Evolutionary conservation across 306 rosid genomes (phyloP), one percentile per base, ranked within the genome.

Genomic region (Prunus armeniaca): DNA sequence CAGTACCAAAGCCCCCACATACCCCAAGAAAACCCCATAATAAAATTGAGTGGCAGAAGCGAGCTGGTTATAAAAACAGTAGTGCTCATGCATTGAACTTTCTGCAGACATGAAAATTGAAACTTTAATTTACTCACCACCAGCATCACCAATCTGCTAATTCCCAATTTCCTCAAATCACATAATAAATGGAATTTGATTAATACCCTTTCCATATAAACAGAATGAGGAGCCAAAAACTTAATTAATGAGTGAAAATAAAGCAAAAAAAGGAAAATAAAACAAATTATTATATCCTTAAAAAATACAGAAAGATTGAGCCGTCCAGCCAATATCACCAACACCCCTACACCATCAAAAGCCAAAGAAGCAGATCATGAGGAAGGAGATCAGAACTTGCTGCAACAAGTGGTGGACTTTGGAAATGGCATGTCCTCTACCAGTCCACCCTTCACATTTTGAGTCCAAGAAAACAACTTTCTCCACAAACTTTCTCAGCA

Each of bases 251-350:
- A 51, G 15, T 22, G 32, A 18, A 22, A 25, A 24, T 15, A 13
- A 45, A 55, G 7, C 50, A 63, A 60, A 9, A 30, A 57, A 25
- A 12, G 60, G 68, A 25, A 19, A 69, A 73, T 22, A 46, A 73
- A 73, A 52, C 60, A 61, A 75, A 58, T 58, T 61, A 32, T 61
- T 34, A 34, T 5, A 61, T 61, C n/a, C 66, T 11, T 72, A 72
- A 56, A 71, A 78, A 38, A 38, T 38, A 38, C 74, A 76, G 83
- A 82, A 86, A 85, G 96, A 91, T 91, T 91, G 96, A 91, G 96
- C 96, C 96, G 86, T 88, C 85, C 82, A 85, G 96, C 96, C 96
- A 91, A 89, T 89, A 91, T 87, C 97, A 91, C 93, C 88, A 73
- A 30, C 86, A 81, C 56, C 77, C 2, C 54, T 80, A 66, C 82